Conservation (phyloP, 768 basidiomycete species). For the Auriscalpium orientale region DNA sequence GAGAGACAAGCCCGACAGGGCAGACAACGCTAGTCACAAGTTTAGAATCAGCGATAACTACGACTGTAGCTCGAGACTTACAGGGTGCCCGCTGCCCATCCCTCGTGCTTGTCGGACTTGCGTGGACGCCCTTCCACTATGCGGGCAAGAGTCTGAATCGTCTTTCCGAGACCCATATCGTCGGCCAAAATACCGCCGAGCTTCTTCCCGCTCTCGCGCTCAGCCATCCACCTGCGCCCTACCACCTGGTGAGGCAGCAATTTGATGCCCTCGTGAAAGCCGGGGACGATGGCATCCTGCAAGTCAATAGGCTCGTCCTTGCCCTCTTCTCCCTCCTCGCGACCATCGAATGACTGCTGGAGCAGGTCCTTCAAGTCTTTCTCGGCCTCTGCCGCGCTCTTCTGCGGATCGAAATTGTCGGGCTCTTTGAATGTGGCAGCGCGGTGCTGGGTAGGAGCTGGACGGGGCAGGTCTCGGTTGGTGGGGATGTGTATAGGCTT, state of each 20-base stretch:
- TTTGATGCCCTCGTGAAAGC: slow-evolving; percentile 61
- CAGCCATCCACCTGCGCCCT: slow-evolving; percentile 82
- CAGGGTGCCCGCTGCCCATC: slow-evolving; percentile 69
- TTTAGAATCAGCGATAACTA: background rate
- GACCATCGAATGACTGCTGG: slow-evolving; percentile 48
- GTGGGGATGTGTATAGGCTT: slow-evolving; percentile 12
- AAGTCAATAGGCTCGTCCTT: slow-evolving; percentile 45
- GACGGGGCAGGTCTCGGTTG: slow-evolving; percentile 2
- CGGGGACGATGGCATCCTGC: slow-evolving; percentile 65
- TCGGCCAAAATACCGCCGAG: slow-evolving; percentile 88
- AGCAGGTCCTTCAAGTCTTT: slow-evolving; percentile 73
- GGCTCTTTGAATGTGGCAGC: slow-evolving; percentile 26
- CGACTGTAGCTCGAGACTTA: slow-evolving; percentile 26
- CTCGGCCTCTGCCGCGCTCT: slow-evolving; percentile 55
- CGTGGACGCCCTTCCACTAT: slow-evolving; percentile 77
- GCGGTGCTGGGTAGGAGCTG: slow-evolving; percentile 14
- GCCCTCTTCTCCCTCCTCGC: slow-evolving; percentile 39
- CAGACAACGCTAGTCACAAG: slow-evolving; percentile 60
- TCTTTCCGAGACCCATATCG: slow-evolving; percentile 87
- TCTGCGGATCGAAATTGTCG: slow-evolving; percentile 26
- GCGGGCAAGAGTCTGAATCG: slow-evolving; percentile 82
- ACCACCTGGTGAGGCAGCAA: slow-evolving; percentile 86
- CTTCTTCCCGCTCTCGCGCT: slow-evolving; percentile 72
- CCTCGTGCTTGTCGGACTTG: slow-evolving; percentile 61
- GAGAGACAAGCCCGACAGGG: slow-evolving; percentile 79